Base-by-base conservation (phyloP, 225 moss, liverwort and hornwort species). In the Physcomitrellopsis africana region DNA sequence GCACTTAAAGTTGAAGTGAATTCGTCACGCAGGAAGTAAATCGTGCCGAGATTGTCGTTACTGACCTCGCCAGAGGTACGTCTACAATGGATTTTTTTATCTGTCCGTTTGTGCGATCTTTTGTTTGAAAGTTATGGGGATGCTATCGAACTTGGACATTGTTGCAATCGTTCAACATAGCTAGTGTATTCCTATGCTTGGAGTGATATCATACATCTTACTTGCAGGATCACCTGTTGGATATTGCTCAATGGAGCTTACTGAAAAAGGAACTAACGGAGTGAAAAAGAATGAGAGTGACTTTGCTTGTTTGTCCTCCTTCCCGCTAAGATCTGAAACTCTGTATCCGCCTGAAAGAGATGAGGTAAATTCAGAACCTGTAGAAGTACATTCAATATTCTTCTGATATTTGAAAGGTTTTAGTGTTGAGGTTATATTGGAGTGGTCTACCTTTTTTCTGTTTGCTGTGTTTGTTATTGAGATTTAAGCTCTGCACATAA, bases 1-100 rank as follows among this genome's bases (percentile, higher is more conserved):
- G 9, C 48, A 20, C 62, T 26, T 63, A 74, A 69, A 54, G 48
- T n/a, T 69, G 42, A 72, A 62, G 7, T 73, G 54, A 65, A 15
- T 62, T 70, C 26, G 32, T 70, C 9, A 16, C 74, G 87, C 92
- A 96, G 94, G 94, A 87, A 81, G 78, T 86, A 63, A 91, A 83
- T 56, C 80, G 79, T 47, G 80, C 91, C 17, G 89, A 92, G 74
- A 83, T 96, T 56, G 74, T 85, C 42, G 85, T 94, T 46, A 89
- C 85, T 13, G 96, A 94, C 65, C 77, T 91, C 8, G 82, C 86
- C 47, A 89, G 79, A 89, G 96, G 96, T 96, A 81, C 51, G 45
- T 60, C 16, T 67, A 17, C 10, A 16, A 56, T 27, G 60, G 52
- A 45, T 13, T 49, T 29, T 11, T 61, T 3, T 37, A 37, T 37